Evolutionary conservation across 768 basidiomycete genomes (phyloP), one percentile per base, ranked within the genome.

Genomic region (Mycena latifolia): DNA sequence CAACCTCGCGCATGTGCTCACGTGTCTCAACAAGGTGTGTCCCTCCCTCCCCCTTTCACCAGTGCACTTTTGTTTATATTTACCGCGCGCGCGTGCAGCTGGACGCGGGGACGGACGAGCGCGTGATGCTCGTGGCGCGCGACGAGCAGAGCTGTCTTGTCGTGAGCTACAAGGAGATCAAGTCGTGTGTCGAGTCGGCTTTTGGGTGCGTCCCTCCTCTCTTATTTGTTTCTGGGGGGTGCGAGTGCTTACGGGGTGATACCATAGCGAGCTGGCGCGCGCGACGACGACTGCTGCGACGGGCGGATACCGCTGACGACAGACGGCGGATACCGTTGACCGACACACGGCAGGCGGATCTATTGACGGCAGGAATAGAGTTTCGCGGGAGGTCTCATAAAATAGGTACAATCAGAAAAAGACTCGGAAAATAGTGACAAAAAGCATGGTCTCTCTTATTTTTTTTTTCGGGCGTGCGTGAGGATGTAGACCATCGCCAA

Each of bases 81-180:
- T 18, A 55, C 54, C n/a, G 24, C 24, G 45, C 52, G 41, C 41
- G n/a, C n/a, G n/a, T n/a, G 12, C 67, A 97, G 94, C 88, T 99
- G 55, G 98, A 99, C 75, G 91, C 91, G 10, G 97, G 96, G 8
- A 88, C 92, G 17, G 97, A 99, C 47, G 98, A 99, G 76, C 91
- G 90, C 67, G 84, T 99, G 69, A 97, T 98, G 96, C 86, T 99
- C 27, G 89, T 98, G 28, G 90, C 95, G 8, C 85, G 97, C 50
- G 97, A 99, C 75, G 98, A 99, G 75, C 96, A 97, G 81, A 96
- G 92, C 73, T 98, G 96, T 76, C 85, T 98, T 18, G 93, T 97
- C 11, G 95, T 98, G 43, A 93, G 89, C 75, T 98, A 96, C 80
- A 92, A 92, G 76, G 96, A 98, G 58, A 86, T 98, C 80, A 96